Conservation (phyloP, 257 asterid species). For the Voacanga thouarsii region DNA sequence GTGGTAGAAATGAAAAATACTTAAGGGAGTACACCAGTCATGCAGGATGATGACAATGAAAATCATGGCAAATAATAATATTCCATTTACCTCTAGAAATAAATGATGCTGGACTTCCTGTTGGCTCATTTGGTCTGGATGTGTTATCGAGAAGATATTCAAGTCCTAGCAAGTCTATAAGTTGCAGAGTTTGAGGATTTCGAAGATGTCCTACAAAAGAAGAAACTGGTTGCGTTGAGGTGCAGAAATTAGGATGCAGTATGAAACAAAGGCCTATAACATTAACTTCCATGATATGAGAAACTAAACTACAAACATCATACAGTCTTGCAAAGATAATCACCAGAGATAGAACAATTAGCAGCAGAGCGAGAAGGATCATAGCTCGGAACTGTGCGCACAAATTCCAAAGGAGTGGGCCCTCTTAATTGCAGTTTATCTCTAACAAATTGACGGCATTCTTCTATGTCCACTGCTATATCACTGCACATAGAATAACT, state of each 20-base stretch:
- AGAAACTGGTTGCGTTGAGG: conserved; percentile 11
- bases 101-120: conserved; percentile 39
- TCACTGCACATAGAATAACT: conserved; percentile 39
- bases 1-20: background rate
- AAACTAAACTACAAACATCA: background rate
- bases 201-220: conserved; percentile 50
- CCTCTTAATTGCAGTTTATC: conserved; percentile 63
- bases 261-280: background rate
- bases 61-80: conserved; percentile 13
- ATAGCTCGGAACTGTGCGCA: conserved; percentile 62
- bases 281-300: background rate
- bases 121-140: conserved; percentile 24
- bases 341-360: conserved; percentile 45
- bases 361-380: conserved; percentile 42
- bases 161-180: conserved; percentile 69
- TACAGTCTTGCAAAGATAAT: conserved; percentile 22
- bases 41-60: background rate
- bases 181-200: conserved; percentile 84
- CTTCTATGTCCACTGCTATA: conserved; percentile 46
- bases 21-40: background rate
- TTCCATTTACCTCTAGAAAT: conserved; percentile 37
- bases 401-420: conserved; percentile 67
- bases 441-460: conserved; percentile 49
- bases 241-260: background rate
- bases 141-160: conserved; percentile 58